Base-by-base conservation (phyloP, 371 early-diverging fungal species). In the Quaeritorhiza haematococci region DNA sequence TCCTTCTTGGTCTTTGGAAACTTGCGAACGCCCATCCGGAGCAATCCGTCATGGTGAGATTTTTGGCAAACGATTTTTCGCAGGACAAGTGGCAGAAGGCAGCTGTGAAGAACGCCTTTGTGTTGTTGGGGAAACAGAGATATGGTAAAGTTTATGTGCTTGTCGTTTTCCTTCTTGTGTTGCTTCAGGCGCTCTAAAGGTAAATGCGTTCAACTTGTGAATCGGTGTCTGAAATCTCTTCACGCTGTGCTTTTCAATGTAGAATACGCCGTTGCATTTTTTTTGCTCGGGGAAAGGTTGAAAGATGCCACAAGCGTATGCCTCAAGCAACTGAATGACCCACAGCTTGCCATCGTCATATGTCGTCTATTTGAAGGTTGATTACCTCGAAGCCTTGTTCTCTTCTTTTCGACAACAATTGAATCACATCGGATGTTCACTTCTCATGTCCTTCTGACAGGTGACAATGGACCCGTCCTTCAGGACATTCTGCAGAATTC, bases 21-120 rank as follows among this genome's bases (percentile, higher is more conserved):
- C 79, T 89, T 0, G 87, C 94, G 0, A 72, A 73, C 35, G 60
- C 74, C 8, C 93, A 96, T 63, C 85, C 90, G 1, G 97, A 98
- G 56, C 90, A 92, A 58, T 70, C 70, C 29, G 82, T 82, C 23
- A 97, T 95, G 94, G 55, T 90, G 8, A 78, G 80, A 34, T 97
- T 98, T 66, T 65, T 97, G 46, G 79, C 84, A 17, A 90, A 96
- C 61, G 93, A 96, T 66, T 96, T 97, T 76, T 74, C 74, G 3
- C 81, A 88, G 30, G 82, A 84, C 0, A 73, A 92, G 46, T 95
- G 96, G 96, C 83, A 80, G 63, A 89, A 84, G 8, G 93, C 96
- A 0, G 98, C 98, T 0, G 71, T 88, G 7, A 98, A 98, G 69
- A 98, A 98, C 67, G 98, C 98, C 0, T 98, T 88, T 74, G 98